phyloP scores from a whole-genome alignment of 176 grass and related monocot species.

The Ananas comosus region DNA sequence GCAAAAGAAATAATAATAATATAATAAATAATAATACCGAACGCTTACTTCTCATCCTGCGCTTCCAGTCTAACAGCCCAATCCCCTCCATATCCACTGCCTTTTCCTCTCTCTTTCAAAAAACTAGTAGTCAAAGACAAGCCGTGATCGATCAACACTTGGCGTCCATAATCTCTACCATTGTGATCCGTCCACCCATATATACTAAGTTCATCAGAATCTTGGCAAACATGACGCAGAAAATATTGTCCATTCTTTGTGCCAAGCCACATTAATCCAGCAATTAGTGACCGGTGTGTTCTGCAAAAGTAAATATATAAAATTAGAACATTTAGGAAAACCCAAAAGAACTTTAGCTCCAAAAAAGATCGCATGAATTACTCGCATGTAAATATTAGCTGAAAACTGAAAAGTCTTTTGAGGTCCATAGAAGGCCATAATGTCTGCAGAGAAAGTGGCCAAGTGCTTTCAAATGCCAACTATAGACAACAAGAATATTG shows the following conservation, averaged over 20 bases:
- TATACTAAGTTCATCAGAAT: constrained; percentile 81
- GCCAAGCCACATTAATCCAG: constrained; percentile 93
- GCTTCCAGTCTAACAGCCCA: constrained; percentile 72
- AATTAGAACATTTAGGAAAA: not conserved
- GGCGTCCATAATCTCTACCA: constrained; percentile 78
- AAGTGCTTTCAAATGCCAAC: too few relatives aligned
- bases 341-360: not conserved
- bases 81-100: constrained; percentile 80
- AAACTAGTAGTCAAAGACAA: constrained; percentile 69
- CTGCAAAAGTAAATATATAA: constrained; percentile 46
- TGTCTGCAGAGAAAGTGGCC: too few relatives aligned
- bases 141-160: constrained; percentile 68
- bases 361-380: not conserved
- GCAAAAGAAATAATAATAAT: not conserved
- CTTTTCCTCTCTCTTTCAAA: constrained; percentile 77
- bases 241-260: constrained; percentile 75
- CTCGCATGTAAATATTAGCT: too few relatives aligned
- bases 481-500: too few relatives aligned
- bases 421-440: too few relatives aligned
- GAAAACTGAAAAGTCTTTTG: too few relatives aligned
- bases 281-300: constrained; percentile 61
- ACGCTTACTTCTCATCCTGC: constrained; percentile 40
- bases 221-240: constrained; percentile 90
- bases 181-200: constrained; percentile 90
- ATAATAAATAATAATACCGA: too few relatives aligned